Conservation (phyloP, 306 rosid species). For the Purshia tridentata region DNA sequence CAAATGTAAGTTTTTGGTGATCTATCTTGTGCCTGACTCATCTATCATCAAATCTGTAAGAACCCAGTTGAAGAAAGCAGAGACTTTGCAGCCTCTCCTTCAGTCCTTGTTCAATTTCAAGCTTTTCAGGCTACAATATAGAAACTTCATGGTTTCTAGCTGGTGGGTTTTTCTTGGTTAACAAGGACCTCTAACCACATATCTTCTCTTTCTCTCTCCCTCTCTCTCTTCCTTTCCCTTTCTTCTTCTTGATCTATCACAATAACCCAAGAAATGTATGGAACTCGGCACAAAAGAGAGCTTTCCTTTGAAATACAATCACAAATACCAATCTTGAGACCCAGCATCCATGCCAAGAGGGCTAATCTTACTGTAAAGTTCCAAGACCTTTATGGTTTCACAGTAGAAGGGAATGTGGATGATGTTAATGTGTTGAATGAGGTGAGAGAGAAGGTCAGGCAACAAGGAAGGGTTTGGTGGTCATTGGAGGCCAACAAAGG, state of each 20-base stretch:
- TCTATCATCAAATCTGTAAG: conserved; percentile 31
- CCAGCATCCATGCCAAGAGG: conserved; percentile 87
- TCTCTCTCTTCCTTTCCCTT: conserved; percentile 14
- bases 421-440: conserved; percentile 97
- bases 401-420: conserved; percentile 98
- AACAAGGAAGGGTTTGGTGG: conserved; percentile 98
- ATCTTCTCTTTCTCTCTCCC: conserved; percentile 6
- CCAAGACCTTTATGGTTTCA: conserved; percentile 93
- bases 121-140: conserved; percentile 29
- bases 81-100: conserved; percentile 14
- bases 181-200: conserved; percentile 32
- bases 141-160: conserved; percentile 46
- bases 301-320: conserved; percentile 84
- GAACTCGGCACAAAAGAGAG: conserved; percentile 76
- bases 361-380: conserved; percentile 93
- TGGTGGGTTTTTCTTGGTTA: conserved; percentile 38
- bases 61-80: conserved; percentile 21
- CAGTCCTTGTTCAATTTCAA: conserved; percentile 28
- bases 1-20: conserved; percentile 17
- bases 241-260: conserved; percentile 39
- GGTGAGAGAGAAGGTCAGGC: conserved; percentile 94
- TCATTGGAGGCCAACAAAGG: conserved; percentile 95
- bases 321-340: conserved; percentile 77
- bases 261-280: conserved; percentile 52
- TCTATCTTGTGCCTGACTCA: conserved; percentile 18